Percentiles rank a stretch among this genome's conserved stretches.
Conservation (phyloP, 108 stramenopile species). For the Bacterosira constricta region DNA sequence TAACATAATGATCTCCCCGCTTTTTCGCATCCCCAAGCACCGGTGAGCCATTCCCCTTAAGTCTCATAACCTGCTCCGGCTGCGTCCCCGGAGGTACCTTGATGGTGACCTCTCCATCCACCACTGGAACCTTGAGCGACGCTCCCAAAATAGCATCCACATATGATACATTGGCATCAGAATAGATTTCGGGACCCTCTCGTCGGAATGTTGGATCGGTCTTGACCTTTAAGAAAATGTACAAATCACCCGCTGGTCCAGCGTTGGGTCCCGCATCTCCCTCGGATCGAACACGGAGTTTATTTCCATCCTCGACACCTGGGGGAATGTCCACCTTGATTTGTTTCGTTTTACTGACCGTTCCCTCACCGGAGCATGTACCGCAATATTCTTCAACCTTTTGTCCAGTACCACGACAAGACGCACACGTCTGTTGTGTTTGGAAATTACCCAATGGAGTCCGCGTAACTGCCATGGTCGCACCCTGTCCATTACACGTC, state of each 20-base stretch:
- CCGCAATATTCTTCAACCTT: conserved; percentile 94
- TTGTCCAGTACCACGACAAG: conserved; percentile 93
- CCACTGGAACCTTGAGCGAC: conserved; percentile 88
- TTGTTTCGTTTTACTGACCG: conserved; percentile 91
- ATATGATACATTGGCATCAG: conserved; percentile 85
- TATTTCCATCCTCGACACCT: conserved; percentile 96
- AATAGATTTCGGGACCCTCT: conserved; percentile 95
- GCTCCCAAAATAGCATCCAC: conserved; percentile 96
- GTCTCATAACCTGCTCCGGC: conserved; percentile 94
- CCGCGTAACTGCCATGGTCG: conserved; percentile 92
- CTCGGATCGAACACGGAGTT: conserved; percentile 94
- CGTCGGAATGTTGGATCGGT: conserved; percentile 87
- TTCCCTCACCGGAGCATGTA: conserved; percentile 92
- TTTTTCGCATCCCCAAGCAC: conserved; percentile 72
- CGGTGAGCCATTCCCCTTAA: conserved; percentile 93
- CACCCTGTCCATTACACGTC: conserved; percentile 88
- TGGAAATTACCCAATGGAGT: conserved; percentile 97
- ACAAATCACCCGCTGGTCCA: conserved; percentile 94
- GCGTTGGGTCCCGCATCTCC: conserved; percentile 96
- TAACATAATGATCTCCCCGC: conserved; percentile 96
- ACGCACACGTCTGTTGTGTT: conserved; percentile 93
- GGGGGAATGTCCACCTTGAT: conserved; percentile 96
- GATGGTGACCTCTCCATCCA: conserved; percentile 95
- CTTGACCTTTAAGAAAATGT: conserved; percentile 97
- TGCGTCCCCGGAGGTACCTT: conserved; percentile 97